phyloP scores from a whole-genome alignment of 1,284 basidiomycete species.

The Fomitopsis pinicola region DNA sequence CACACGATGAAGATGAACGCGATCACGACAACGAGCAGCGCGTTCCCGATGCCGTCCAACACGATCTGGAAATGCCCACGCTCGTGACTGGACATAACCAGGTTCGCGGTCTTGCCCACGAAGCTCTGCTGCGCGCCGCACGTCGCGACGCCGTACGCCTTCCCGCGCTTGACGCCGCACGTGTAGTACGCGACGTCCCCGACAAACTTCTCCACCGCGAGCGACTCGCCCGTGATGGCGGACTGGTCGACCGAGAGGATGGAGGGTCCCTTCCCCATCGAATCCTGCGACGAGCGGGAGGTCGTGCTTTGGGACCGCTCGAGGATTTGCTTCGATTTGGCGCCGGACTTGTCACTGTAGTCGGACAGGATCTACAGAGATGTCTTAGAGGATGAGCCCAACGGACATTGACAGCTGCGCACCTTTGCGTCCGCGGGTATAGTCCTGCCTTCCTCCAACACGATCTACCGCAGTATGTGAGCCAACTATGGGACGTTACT shows the following conservation, averaged over 20 bases:
- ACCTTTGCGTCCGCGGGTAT: slow-evolving; percentile 10
- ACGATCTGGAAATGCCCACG: slow-evolving; percentile 10
- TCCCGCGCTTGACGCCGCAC: slow-evolving; percentile 9
- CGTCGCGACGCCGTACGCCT: slow-evolving; percentile 3
- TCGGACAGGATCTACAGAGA: slow-evolving; percentile 3
- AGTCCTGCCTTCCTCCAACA: slow-evolving; percentile 7
- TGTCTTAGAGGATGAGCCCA: not conserved
- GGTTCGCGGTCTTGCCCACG: slow-evolving; percentile 5
- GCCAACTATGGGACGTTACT: not conserved
- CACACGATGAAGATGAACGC: slow-evolving; percentile 9
- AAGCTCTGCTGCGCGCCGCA: slow-evolving; percentile 6
- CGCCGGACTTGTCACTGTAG: slow-evolving; percentile 5
- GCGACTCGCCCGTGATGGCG: slow-evolving; percentile 10
- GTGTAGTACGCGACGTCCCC: slow-evolving; percentile 9
- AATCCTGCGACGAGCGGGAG: not conserved
- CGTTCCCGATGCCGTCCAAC: slow-evolving; percentile 4
- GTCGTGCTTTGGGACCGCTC: not conserved
- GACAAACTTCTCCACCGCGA: slow-evolving; percentile 5
- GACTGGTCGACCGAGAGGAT: slow-evolving; percentile 7
- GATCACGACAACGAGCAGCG: slow-evolving; percentile 5
- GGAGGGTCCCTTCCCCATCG: slow-evolving; percentile 3
- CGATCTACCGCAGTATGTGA: not conserved
- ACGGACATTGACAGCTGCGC: not conserved
- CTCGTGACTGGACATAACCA: slow-evolving; percentile 7
- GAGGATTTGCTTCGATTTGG: not conserved